A percentile compares a stretch with the other conserved stretches of the same genome.
phyloP scores from a whole-genome alignment of 768 basidiomycete species.

The Amanita rubescens region DNA sequence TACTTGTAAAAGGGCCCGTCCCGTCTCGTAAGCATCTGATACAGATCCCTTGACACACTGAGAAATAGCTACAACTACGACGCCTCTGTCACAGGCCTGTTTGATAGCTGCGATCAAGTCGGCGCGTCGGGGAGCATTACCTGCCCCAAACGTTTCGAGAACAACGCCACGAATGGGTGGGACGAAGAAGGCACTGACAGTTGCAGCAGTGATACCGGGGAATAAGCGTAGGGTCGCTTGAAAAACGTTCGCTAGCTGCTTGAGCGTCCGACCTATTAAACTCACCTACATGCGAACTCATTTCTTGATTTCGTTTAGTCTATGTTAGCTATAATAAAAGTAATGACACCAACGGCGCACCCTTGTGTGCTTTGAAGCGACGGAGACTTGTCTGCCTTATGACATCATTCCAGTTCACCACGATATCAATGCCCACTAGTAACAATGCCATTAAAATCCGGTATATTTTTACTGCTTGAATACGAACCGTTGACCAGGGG shows the following conservation, averaged over 20 bases:
- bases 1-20: slow-evolving; percentile 55
- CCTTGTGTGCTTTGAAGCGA: slow-evolving; percentile 77
- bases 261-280: slow-evolving; percentile 4
- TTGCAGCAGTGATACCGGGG: slow-evolving; percentile 74
- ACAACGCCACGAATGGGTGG: slow-evolving; percentile 77
- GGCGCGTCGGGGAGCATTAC: slow-evolving; percentile 80
- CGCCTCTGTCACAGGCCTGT: slow-evolving; percentile 74
- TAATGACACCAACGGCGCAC: slow-evolving; percentile 25
- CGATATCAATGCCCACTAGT: slow-evolving; percentile 82
- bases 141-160: slow-evolving; percentile 87
- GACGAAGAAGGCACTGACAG: slow-evolving; percentile 67
- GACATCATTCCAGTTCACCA: slow-evolving; percentile 85
- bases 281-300: slow-evolving; percentile 78
- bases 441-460: neutral
- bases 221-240: slow-evolving; percentile 81
- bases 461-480: neutral
- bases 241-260: slow-evolving; percentile 2
- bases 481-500: slow-evolving; percentile 73
- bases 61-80: slow-evolving; percentile 86
- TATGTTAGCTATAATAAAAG: slow-evolving; percentile 2
- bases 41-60: slow-evolving; percentile 88
- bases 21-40: slow-evolving; percentile 77
- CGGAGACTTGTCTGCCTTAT: slow-evolving; percentile 73
- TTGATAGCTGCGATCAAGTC: slow-evolving; percentile 73
- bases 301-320: slow-evolving; percentile 33